Percentiles rank a stretch among this genome's conserved stretches.
phyloP scores from a whole-genome alignment of 352 stramenopile genomes.

The Pythium scleroteichum region DNA sequence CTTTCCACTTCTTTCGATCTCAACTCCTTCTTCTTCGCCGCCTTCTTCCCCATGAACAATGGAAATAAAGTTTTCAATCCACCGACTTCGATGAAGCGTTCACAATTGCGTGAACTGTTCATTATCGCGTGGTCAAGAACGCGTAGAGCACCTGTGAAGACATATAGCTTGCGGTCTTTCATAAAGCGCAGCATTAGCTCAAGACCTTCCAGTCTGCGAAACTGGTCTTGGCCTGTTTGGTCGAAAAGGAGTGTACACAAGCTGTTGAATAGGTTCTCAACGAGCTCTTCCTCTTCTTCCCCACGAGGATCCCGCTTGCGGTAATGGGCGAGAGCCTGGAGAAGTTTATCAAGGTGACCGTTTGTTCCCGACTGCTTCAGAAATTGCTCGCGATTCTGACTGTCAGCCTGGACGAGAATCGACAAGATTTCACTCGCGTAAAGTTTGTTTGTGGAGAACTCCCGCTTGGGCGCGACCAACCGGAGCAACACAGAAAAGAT shows the following conservation, averaged over 20 bases:
- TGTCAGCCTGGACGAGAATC: conserved; percentile 57
- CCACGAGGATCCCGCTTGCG: conserved; percentile 61
- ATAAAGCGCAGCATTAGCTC: conserved; percentile 93
- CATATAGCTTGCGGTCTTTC: conserved; percentile 78
- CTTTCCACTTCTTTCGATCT: conserved; percentile 67
- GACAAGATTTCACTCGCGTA: conserved; percentile 64
- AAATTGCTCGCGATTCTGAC: conserved; percentile 32
- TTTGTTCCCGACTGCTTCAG: conserved; percentile 17
- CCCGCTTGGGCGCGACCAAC: conserved; percentile 22
- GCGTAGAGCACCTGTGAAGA: conserved; percentile 44
- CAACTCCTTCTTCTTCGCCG: conserved; percentile 30
- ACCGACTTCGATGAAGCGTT: conserved; percentile 45
- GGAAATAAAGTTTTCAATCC: conserved; percentile 52
- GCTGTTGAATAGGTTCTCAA: conserved; percentile 88
- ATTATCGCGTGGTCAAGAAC: conserved; percentile 44
- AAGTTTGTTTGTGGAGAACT: conserved; percentile 53
- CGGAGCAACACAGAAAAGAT: conserved; percentile 29
- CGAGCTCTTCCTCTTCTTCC: conserved; percentile 80
- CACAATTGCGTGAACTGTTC: conserved; percentile 41
- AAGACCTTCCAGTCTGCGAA: conserved; percentile 72
- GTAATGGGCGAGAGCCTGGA: conserved; percentile 79
- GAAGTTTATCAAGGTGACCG: conserved; percentile 81
- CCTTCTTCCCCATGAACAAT: conserved; percentile 47
- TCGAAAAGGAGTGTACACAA: conserved; percentile 69
- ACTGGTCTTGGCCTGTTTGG: conserved; percentile 32